Base-by-base conservation (phyloP, 2,329 filamentous ascomycete genomes). In the Elsinoe fawcettii region DNA sequence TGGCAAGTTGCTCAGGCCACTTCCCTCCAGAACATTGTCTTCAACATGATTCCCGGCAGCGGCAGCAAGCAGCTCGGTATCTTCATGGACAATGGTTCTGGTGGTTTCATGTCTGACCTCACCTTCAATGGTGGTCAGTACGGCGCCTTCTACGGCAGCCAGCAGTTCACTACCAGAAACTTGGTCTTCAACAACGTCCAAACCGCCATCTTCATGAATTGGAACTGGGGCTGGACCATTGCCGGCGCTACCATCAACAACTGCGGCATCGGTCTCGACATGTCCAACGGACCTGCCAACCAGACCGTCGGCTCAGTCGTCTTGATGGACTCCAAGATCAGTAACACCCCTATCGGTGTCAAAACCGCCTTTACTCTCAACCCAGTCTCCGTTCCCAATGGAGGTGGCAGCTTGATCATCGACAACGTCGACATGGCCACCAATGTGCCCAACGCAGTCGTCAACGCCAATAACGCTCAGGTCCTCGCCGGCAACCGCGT, bases 291-390 rank as follows among this genome's bases (percentile, higher is more conserved):
- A 58, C 68, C 69, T 6, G 30, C 58, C 11, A 70, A 77, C 64
- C 87, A 93, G 74, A 86, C 83, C 9, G 90, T 96, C 55, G 93
- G 93, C 57, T 96, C 92, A 1, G 80, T 96, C 46, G 72, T 96
- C 56, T 73, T 96, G 51, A 75, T 91, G 56, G 92, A 97, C 76
- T 91, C 86, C 75, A 83, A 78, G 63, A 83, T 96, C 66, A 80
- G 77, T 62, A 86, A 88, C 73, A 92, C 88, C 1, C 80, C 80
- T 1, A 80, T 89, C 56, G 92, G 88, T 63, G 79, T 96, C 66
- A 82, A 82, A 64, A 92, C 90, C 23, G 82, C 86, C 1, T 96
- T 88, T 58, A 79, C 84, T 8, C 88, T 86, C 74, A 78, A 80
- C 63, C 73, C 79, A 5, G 71, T 73, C 54, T 83, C 80, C 57